These are phyloP conservation scores for Penicillium freii DNA, from an alignment of 2,329 filamentous ascomycete species.

Conservation along the genomic window DNA sequence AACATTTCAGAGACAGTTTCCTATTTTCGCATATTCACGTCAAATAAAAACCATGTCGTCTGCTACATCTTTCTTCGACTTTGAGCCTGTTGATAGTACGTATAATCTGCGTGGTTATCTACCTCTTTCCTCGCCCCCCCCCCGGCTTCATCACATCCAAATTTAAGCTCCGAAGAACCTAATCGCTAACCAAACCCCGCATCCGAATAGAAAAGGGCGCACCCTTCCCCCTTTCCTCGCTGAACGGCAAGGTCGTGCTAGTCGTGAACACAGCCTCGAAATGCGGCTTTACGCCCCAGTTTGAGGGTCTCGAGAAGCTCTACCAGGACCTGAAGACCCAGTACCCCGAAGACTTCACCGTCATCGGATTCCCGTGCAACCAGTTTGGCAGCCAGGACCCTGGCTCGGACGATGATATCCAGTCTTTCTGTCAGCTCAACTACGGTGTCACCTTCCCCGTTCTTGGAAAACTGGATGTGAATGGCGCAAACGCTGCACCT, in stretches of 20 bases:
- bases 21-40: background rate
- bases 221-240: constrained; percentile 66
- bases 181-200: constrained; percentile 7
- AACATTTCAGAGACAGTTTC: background rate
- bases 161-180: background rate
- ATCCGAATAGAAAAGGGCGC: constrained; percentile 64
- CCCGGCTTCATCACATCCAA: background rate
- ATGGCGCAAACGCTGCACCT: constrained; percentile 76
- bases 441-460: constrained; percentile 92
- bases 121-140: background rate
- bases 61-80: constrained; percentile 59
- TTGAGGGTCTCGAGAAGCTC: constrained; percentile 82
- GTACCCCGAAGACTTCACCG: constrained; percentile 73
- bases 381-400: constrained; percentile 93
- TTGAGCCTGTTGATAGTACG: constrained; percentile 58
- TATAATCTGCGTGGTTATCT: constrained; percentile 12
- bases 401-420: constrained; percentile 75
- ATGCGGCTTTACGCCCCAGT: constrained; percentile 98
- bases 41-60: constrained; percentile 51
- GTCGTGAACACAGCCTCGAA: constrained; percentile 98
- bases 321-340: constrained; percentile 73
- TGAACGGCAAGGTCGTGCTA: constrained; percentile 90
- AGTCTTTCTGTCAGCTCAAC: constrained; percentile 85
- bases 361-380: constrained; percentile 98
- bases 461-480: constrained; percentile 89